Evolutionary conservation across 2,329 filamentous ascomycete species (phyloP).

Genomic region (Trichoderma brevicompactum): DNA sequence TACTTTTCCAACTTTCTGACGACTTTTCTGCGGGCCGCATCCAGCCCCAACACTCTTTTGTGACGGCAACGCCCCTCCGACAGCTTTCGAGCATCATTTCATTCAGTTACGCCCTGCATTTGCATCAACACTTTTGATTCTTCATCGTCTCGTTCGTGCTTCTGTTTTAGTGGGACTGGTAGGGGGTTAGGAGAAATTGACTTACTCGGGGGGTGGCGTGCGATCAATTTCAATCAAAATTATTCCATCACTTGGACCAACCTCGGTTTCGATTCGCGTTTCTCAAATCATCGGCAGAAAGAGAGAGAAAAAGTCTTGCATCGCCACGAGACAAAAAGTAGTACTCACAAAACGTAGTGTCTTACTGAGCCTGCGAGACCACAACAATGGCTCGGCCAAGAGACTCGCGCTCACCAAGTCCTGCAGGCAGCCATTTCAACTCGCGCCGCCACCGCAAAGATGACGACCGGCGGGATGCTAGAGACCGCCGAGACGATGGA

Average conservation of each 20-base stretch:
- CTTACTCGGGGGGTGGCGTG: background rate
- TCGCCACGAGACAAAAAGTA: conserved; percentile 40
- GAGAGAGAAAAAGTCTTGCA: conserved; percentile 7
- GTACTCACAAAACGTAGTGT: conserved; percentile 46
- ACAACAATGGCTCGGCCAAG: conserved; percentile 64
- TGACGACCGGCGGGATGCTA: conserved; percentile 58
- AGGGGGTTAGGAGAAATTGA: background rate
- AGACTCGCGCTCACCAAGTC: conserved; percentile 86
- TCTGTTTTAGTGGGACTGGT: background rate
- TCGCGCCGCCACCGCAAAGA: conserved; percentile 69
- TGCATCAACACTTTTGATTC: background rate
- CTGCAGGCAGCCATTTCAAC: conserved; percentile 82
- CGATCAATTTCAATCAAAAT: background rate
- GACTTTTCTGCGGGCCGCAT: conserved; percentile 11
- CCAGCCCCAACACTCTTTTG: background rate
- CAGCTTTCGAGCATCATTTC: conserved; percentile 4
- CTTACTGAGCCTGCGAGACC: conserved; percentile 49
- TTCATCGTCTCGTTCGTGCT: background rate
- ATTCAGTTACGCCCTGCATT: background rate
- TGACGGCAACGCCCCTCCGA: conserved; percentile 24
- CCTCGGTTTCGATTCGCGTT: conserved; percentile 22
- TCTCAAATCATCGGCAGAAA: conserved; percentile 8
- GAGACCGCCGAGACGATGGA: conserved; percentile 55
- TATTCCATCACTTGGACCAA: conserved; percentile 8
- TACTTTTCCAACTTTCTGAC: background rate